Percentiles rank a stretch among this genome's conserved stretches.
phyloP scores from a whole-genome alignment of 495 filamentous ascomycete genomes.

The Annulohypoxylon stygium region DNA sequence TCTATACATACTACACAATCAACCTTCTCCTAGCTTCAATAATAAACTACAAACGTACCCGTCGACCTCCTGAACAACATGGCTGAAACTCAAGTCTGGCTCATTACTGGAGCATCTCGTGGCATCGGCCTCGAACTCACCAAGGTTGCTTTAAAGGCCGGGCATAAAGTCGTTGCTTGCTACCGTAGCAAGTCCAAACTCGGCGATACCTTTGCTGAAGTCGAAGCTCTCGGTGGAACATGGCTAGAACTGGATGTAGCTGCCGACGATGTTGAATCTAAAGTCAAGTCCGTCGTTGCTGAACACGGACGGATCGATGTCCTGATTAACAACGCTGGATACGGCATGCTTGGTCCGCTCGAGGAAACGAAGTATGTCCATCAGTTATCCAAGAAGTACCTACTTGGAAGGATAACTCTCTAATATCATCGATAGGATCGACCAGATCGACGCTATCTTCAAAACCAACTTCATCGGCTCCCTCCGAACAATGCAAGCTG shows the following conservation, averaged over 20 bases:
- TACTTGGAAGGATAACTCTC: background rate
- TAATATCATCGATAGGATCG: slow-evolving; percentile 43
- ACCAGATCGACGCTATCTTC: slow-evolving; percentile 53
- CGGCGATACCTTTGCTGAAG: slow-evolving; percentile 45
- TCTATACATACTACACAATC: background rate
- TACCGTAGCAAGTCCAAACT: slow-evolving; percentile 52
- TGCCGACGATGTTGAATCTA: slow-evolving; percentile 48
- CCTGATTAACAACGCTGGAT: slow-evolving; percentile 65
- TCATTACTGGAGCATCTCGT: slow-evolving; percentile 62
- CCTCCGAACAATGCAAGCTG: slow-evolving; percentile 59
- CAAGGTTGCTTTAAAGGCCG: slow-evolving; percentile 51
- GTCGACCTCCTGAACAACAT: slow-evolving; percentile 7
- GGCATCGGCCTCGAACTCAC: slow-evolving; percentile 58
- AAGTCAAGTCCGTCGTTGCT: slow-evolving; percentile 49
- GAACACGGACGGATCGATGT: slow-evolving; percentile 63
- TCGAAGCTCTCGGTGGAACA: slow-evolving; percentile 55
- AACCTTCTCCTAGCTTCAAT: background rate
- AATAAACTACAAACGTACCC: background rate
- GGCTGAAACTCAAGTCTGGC: slow-evolving; percentile 55
- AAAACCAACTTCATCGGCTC: slow-evolving; percentile 63
- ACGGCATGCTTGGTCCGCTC: slow-evolving; percentile 57
- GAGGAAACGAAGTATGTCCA: slow-evolving; percentile 58
- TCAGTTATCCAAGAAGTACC: background rate
- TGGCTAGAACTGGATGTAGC: slow-evolving; percentile 58
- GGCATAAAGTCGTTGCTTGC: slow-evolving; percentile 60